Conservation (phyloP, 345 rosid genomes). For the Lepidium aucheri region DNA sequence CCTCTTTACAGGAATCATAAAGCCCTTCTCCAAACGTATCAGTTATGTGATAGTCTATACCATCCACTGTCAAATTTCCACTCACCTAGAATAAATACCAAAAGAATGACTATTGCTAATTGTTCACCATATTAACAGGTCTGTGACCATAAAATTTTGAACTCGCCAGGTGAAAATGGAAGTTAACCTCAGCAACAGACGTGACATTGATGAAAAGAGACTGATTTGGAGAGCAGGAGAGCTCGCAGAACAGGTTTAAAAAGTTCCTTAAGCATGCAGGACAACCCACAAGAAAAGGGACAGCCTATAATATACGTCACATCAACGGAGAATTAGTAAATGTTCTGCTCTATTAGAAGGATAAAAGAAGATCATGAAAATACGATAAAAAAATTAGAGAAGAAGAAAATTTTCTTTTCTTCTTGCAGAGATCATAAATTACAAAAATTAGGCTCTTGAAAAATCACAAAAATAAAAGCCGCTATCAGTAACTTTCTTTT, state of each 20-base stretch:
- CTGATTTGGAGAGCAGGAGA: conserved; percentile 89
- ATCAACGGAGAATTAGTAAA: conserved; percentile 1
- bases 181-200: conserved; percentile 65
- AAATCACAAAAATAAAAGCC: not conserved
- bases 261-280: conserved; percentile 98
- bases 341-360: not conserved
- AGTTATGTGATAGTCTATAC: conserved; percentile 60
- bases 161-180: not conserved
- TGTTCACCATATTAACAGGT: not conserved
- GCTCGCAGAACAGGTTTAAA: conserved; percentile 89
- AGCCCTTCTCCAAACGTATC: conserved; percentile 83
- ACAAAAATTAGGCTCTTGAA: not conserved
- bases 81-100: conserved; percentile 42
- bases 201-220: conserved; percentile 88
- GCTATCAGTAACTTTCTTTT: not conserved
- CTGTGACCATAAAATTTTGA: not conserved
- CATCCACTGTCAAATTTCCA: conserved; percentile 81
- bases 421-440: not conserved
- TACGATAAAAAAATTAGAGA: not conserved
- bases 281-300: conserved; percentile 95
- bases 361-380: not conserved
- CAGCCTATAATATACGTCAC: conserved; percentile 46
- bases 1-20: conserved; percentile 88
- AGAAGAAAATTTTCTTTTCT: not conserved
- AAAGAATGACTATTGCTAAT: conserved; percentile 9